Evolutionary conservation across 495 filamentous ascomycete genomes (phyloP).

Genomic region (Bombardia bombarda): DNA sequence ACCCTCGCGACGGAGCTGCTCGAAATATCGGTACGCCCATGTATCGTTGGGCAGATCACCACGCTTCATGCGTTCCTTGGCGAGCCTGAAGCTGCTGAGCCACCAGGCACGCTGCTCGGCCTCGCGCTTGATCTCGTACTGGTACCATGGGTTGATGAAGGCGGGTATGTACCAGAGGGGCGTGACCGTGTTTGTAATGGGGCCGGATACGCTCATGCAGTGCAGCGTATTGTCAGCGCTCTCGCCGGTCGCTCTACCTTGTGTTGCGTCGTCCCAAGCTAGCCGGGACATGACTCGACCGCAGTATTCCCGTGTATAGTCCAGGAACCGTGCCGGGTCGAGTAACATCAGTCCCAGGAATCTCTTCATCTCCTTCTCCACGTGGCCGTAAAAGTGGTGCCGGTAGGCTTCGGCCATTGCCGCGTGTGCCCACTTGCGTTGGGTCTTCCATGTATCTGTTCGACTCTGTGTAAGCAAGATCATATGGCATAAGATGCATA

Average conservation of each 20-base stretch:
- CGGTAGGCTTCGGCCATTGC: conserved; percentile 40
- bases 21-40: conserved; percentile 40
- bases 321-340: conserved; percentile 36
- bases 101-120: conserved; percentile 35
- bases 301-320: conserved; percentile 37
- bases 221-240: conserved; percentile 37
- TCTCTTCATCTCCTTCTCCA: conserved; percentile 36
- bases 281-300: conserved; percentile 40
- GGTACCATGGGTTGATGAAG: conserved; percentile 37
- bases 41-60: conserved; percentile 34
- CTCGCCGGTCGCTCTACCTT: conserved; percentile 33
- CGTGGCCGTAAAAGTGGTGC: conserved; percentile 40
- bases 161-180: conserved; percentile 35
- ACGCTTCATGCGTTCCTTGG: conserved; percentile 29
- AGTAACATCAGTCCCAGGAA: conserved; percentile 34
- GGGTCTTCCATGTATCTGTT: conserved; percentile 35
- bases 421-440: conserved; percentile 41
- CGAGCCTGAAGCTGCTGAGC: conserved; percentile 30
- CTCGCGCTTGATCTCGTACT: conserved; percentile 34
- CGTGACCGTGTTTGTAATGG: conserved; percentile 39
- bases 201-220: conserved; percentile 41
- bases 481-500: not conserved
- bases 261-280: conserved; percentile 39
- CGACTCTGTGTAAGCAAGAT: not conserved
- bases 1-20: conserved; percentile 30